Evolutionary conservation across 192 early-diverging fungal genomes (phyloP), one percentile per base, ranked within the genome.

Genomic region (Rhizoclosmatium globosum): DNA sequence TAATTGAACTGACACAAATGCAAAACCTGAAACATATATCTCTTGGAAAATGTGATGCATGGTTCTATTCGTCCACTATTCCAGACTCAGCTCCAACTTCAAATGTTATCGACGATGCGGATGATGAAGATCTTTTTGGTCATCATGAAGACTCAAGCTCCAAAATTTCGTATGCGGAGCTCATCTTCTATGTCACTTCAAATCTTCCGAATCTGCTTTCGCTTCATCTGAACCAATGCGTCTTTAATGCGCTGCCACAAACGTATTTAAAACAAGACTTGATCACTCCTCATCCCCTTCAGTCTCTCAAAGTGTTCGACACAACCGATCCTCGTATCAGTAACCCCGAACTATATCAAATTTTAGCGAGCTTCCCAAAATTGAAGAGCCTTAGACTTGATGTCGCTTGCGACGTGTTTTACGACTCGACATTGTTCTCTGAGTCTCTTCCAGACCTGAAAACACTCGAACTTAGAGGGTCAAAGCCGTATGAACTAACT

Each of bases 31-130:
- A 68, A 38, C 65, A 68, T 44, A 7, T 68, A 4, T 46, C 42
- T 21, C 23, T 68, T 17, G 42, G 45, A 46, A 46, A 68, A 68
- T 68, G 65, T 41, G 65, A 68, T 45, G 65, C 65, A 3, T 68
- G 65, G 65, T 68, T 68, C 45, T 68, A 44, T 45, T 3, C 9
- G 39, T 19, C 9, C 39, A 9, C n/a, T 6, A 44, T 4, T 45
- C 9, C 31, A 21, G 60, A 7, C 60, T 21, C 7, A 39, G 21
- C 1, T 19, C 60, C 38, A 19, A 62, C 60, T 7, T 23, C 38
- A 6, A 21, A 7, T 7, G 6, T 21, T 4, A 7, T 21, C 23
- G 6, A 7, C 7, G 60, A 62, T 62, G 23, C 4, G 6, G 19
- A 31, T 9, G 60, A 62, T 39, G 19, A 31, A 7, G 60, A 62